phyloP scores from a whole-genome alignment of 345 rosid species.

The Rhizophora mangle region DNA sequence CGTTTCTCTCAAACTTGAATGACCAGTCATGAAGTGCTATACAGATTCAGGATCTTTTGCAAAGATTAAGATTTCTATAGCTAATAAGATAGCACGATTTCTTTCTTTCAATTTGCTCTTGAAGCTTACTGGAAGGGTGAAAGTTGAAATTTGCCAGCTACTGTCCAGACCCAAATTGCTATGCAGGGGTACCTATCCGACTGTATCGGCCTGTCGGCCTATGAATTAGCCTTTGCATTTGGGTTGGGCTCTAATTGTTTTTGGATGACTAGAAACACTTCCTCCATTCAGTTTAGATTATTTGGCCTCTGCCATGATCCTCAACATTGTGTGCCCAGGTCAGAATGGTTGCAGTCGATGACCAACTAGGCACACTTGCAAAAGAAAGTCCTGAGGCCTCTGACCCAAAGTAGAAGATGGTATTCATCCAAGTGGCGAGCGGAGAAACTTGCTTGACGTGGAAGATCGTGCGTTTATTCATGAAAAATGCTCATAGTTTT shows the following conservation, averaged over 20 bases:
- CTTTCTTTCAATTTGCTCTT: conserved; percentile 73
- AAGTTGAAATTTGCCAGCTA: conserved; percentile 95
- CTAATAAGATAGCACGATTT: conserved; percentile 9
- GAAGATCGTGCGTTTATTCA: conserved; percentile 13
- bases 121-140: conserved; percentile 98
- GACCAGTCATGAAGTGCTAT: conserved; percentile 66
- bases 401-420: conserved; percentile 73
- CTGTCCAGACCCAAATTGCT: conserved; percentile 94
- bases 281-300: neutral
- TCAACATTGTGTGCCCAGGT: conserved; percentile 44
- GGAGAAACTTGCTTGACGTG: conserved; percentile 76
- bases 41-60: neutral
- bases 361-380: conserved; percentile 84
- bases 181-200: conserved; percentile 64
- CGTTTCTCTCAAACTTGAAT: conserved; percentile 90
- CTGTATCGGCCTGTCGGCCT: neutral
- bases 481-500: conserved; percentile 2
- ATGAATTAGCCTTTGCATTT: neutral
- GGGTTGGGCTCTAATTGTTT: neutral
- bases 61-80: neutral
- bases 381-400: conserved; percentile 89
- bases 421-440: conserved; percentile 78
- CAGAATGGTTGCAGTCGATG: conserved; percentile 93
- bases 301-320: neutral
- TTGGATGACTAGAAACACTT: neutral